phyloP scores from a whole-genome alignment of 768 basidiomycete genomes.

The Auricularia sp. region DNA sequence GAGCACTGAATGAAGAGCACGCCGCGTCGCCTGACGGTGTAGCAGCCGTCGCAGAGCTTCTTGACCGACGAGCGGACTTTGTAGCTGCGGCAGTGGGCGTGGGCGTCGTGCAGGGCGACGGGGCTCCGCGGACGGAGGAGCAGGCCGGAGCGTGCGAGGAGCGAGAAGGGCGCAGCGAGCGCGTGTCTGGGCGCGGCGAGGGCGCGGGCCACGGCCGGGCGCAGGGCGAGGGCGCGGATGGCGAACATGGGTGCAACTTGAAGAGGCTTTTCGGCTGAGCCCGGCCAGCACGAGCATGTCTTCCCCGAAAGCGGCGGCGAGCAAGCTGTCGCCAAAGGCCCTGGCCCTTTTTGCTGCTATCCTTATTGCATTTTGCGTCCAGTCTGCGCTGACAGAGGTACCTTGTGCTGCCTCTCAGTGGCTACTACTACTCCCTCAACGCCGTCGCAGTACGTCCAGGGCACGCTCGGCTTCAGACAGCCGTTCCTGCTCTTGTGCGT shows the following conservation, averaged over 20 bases:
- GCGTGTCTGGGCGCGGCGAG: not conserved
- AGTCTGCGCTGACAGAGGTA: conserved; percentile 73
- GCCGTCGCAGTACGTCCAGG: conserved; percentile 62
- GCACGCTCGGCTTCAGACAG: conserved; percentile 64
- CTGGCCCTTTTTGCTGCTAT: conserved; percentile 46
- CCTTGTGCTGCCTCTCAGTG: not conserved
- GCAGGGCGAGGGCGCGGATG: not conserved
- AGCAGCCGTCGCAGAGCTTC: conserved; percentile 90
- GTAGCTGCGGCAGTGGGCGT: conserved; percentile 46
- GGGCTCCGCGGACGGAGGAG: not conserved
- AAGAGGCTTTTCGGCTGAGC: not conserved
- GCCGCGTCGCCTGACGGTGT: conserved; percentile 78
- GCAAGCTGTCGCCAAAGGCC: conserved; percentile 16
- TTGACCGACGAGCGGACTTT: conserved; percentile 95
- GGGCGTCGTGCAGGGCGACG: not conserved
- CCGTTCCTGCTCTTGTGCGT: conserved; percentile 83
- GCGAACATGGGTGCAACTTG: not conserved
- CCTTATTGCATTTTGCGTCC: conserved; percentile 63
- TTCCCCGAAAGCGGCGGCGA: not conserved
- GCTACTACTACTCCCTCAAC: not conserved
- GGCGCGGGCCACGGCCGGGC: not conserved
- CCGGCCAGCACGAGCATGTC: not conserved
- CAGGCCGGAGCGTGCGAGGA: not conserved
- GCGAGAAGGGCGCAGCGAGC: not conserved
- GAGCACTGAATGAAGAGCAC: conserved; percentile 87